Evolutionary conservation across 2,329 filamentous ascomycete genomes (phyloP), one percentile per base, ranked within the genome.

Genomic region (Zasmidium cellare): DNA sequence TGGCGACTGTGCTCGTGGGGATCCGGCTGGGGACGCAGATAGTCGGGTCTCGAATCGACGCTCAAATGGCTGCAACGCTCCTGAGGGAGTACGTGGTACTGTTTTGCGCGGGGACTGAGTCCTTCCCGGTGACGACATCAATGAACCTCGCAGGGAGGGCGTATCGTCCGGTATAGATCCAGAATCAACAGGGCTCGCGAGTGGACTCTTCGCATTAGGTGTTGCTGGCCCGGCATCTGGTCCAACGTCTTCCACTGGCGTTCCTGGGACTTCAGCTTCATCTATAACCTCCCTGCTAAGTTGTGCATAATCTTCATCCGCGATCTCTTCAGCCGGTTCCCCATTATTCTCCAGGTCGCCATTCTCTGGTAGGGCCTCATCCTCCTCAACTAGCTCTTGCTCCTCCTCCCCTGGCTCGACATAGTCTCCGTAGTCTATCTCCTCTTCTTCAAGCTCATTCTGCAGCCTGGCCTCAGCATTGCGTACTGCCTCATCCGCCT

Each of bases 21-120:
- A 86, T 14, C 75, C 74, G 1, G 80, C 73, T 9, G 82, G 80
- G 3, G 83, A 84, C 14, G 88, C 85, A 9, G 87, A 86, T 58
- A 97, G 85, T 49, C 92, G 87, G 16, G 93, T 93, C 72, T 96
- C 92, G 75, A 99, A 99, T 56, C 94, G 87, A 63, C 91, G 87
- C 72, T 99, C 94, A 74, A 99, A 99, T 3, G 94, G 93, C 69
- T 93, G 87, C 68, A 97, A 89, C 16, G 91, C 92, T 19, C 90
- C 90, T 16, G 89, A 90, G 14, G 91, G 87, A 63, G 89, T 75
- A 60, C 85, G 82, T 19, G 85, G 82, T 57, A 88, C 82, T 16
- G 88, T 87, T 65, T 85, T 86, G 58, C 87, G 80, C 7, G 87
- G 86, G 24, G 91, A 82, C 38, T 89, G 78, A 68, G 88, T 91